Conservation (phyloP, 805 yeast species). For the Pichia occidentalis region DNA sequence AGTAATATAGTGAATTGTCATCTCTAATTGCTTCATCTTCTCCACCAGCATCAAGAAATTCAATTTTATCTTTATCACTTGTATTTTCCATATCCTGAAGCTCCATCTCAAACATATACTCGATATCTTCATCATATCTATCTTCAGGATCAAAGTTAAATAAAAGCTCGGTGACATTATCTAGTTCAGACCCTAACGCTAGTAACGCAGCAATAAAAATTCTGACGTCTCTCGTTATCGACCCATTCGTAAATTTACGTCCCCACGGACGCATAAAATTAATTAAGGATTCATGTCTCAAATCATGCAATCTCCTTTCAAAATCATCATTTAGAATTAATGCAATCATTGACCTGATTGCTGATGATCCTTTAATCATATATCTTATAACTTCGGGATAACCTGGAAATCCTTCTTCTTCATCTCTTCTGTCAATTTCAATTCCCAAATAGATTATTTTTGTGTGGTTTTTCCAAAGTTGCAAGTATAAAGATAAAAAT, state of each 20-base stretch:
- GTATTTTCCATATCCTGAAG: slow-evolving; percentile 24
- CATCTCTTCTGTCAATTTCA: slow-evolving; percentile 50
- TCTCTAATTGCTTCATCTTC: slow-evolving; percentile 20
- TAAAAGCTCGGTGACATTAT: slow-evolving; percentile 47
- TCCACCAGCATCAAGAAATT: slow-evolving; percentile 15
- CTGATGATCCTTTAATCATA: slow-evolving; percentile 54
- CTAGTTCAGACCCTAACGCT: slow-evolving; percentile 40
- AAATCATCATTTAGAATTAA: slow-evolving; percentile 49
- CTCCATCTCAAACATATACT: slow-evolving; percentile 31
- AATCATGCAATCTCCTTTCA: slow-evolving; percentile 42
- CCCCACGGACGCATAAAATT: slow-evolving; percentile 65
- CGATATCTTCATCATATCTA: slow-evolving; percentile 56
- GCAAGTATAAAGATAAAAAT: slow-evolving; percentile 48
- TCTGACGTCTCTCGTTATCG: slow-evolving; percentile 51
- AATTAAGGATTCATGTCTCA: slow-evolving; percentile 49
- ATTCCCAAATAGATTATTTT: slow-evolving; percentile 52
- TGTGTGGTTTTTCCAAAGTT: slow-evolving; percentile 63
- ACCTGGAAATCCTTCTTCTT: slow-evolving; percentile 33
- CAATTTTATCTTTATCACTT: slow-evolving; percentile 10
- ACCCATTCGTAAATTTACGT: slow-evolving; percentile 53
- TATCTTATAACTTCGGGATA: slow-evolving; percentile 43
- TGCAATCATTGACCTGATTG: slow-evolving; percentile 56
- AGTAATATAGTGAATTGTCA: slow-evolving; percentile 5
- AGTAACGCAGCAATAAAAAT: slow-evolving; percentile 51
- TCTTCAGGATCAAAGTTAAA: slow-evolving; percentile 55